Evolutionary conservation across 306 rosid genomes (phyloP).

Genomic region (Begonia loranthoides): DNA sequence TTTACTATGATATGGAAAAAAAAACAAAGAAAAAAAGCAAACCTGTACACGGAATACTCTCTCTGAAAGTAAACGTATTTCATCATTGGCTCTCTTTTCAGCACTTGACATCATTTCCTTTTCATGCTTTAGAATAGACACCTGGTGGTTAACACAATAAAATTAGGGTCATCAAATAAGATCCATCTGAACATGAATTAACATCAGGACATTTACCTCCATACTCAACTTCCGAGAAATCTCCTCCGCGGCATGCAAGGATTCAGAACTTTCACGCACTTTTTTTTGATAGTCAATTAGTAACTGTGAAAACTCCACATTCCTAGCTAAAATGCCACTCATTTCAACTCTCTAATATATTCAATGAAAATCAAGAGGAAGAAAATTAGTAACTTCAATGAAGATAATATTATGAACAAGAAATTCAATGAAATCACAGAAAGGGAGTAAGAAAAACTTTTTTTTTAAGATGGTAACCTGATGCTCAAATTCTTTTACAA

Average conservation of each 20-base stretch:
- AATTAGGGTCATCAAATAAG: conserved; percentile 5
- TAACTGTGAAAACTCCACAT: conserved; percentile 78
- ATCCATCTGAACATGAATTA: neutral
- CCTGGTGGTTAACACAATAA: conserved; percentile 23
- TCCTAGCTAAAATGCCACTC: conserved; percentile 56
- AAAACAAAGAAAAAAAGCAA: conserved; percentile 3
- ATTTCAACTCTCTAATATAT: conserved; percentile 50
- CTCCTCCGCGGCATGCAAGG: conserved; percentile 61
- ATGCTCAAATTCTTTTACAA: conserved; percentile 59
- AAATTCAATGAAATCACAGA: neutral
- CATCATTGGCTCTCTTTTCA: conserved; percentile 81
- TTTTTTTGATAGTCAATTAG: conserved; percentile 72
- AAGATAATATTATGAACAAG: neutral
- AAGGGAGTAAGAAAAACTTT: neutral
- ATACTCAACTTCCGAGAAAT: conserved; percentile 46
- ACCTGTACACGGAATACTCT: conserved; percentile 87
- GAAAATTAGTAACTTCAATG: neutral
- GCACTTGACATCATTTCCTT: conserved; percentile 78
- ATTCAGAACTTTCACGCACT: conserved; percentile 73
- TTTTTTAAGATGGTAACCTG: conserved; percentile 30
- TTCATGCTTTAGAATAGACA: conserved; percentile 55
- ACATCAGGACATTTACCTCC: conserved; percentile 47
- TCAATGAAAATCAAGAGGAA: conserved; percentile 9
- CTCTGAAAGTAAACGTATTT: conserved; percentile 66
- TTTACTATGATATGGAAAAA: neutral